Conservation (phyloP, 306 rosid genomes). For the Begonia fuchsioides region DNA sequence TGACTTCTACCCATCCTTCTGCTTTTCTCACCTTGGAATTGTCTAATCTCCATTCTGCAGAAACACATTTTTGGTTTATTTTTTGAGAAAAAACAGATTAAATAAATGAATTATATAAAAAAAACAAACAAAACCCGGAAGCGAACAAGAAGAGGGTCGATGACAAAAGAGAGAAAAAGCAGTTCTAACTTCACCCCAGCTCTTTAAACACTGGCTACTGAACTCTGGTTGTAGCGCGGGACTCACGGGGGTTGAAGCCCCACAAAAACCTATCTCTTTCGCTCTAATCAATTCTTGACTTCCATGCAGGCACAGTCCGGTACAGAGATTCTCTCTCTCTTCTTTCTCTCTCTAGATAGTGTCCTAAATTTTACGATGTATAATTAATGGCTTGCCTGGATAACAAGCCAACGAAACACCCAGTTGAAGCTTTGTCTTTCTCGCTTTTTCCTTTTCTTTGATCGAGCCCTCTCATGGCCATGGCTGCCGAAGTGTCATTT, state of each 20-base stretch:
- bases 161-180: not conserved
- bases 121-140: not conserved
- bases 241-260: constrained; percentile 38
- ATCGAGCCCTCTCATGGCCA: not conserved
- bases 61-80: not conserved
- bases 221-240: constrained; percentile 34
- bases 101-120: not conserved
- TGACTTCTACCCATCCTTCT: constrained; percentile 4
- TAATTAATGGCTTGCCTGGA: too few relatives aligned
- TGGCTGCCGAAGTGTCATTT: not conserved
- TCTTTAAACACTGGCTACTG: too few relatives aligned
- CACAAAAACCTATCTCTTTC: not conserved
- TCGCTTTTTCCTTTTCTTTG: not conserved
- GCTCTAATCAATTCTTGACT: too few relatives aligned
- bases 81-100: not conserved
- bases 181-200: not conserved
- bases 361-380: too few relatives aligned
- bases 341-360: too few relatives aligned
- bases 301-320: too few relatives aligned
- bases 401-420: too few relatives aligned
- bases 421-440: not conserved
- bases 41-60: constrained; percentile 36
- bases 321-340: too few relatives aligned
- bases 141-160: not conserved
- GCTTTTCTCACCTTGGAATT: constrained; percentile 14